These are phyloP conservation scores for Sophora flavescens DNA, from an alignment of 306 rosid species.

Conservation along the genomic window DNA sequence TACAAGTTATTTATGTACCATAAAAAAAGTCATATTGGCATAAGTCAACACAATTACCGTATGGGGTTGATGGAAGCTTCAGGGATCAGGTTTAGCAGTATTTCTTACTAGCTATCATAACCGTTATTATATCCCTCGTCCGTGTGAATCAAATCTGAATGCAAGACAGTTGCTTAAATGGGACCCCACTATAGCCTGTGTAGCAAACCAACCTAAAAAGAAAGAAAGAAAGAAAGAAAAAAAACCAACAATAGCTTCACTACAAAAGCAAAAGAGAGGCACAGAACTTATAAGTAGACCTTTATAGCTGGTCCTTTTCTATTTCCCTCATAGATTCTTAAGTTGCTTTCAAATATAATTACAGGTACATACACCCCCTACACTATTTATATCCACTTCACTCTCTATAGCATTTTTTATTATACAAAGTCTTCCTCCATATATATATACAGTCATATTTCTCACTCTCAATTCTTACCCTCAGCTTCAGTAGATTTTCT, in stretches of 20 bases:
- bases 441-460: neutral
- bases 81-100: slow-evolving; percentile 30
- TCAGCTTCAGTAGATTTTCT: neutral
- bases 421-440: neutral
- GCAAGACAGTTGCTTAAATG: slow-evolving; percentile 51
- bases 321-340: slow-evolving; percentile 47
- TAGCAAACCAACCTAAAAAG: slow-evolving; percentile 31
- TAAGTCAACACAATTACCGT: slow-evolving; percentile 39
- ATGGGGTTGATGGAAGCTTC: slow-evolving; percentile 42
- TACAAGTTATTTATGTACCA: neutral
- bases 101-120: slow-evolving; percentile 39
- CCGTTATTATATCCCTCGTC: slow-evolving; percentile 49
- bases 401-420: slow-evolving; percentile 25
- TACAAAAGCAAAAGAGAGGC: slow-evolving; percentile 51
- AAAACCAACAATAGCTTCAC: slow-evolving; percentile 47
- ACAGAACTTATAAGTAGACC: slow-evolving; percentile 39
- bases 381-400: slow-evolving; percentile 33
- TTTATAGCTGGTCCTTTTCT: slow-evolving; percentile 50
- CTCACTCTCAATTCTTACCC: neutral
- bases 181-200: slow-evolving; percentile 44
- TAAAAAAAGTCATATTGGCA: neutral
- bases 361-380: slow-evolving; percentile 16
- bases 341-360: slow-evolving; percentile 47
- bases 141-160: slow-evolving; percentile 58
- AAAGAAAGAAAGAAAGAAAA: neutral